Evolutionary conservation across 371 early-diverging fungal genomes (phyloP).

Genomic region (Rhizopus arrhizus): DNA sequence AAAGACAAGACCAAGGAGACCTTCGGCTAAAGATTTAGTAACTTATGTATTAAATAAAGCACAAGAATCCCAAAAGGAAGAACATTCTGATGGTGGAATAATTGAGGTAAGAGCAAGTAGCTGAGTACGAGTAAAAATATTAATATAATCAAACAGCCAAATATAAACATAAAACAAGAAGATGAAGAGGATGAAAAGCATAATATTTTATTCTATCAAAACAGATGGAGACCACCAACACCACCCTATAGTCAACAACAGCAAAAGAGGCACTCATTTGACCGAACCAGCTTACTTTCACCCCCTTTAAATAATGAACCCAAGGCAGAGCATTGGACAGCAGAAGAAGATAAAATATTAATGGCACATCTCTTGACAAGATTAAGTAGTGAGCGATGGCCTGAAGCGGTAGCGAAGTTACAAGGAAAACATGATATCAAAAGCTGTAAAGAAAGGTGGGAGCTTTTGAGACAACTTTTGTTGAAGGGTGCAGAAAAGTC

Average conservation of each 20-base stretch:
- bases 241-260: slow-evolving; percentile 24
- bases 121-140: background rate
- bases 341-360: slow-evolving; percentile 29
- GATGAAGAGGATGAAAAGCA: background rate
- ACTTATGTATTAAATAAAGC: slow-evolving; percentile 24
- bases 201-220: background rate
- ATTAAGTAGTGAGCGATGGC: slow-evolving; percentile 27
- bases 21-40: slow-evolving; percentile 30
- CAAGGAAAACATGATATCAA: slow-evolving; percentile 23
- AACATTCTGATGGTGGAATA: background rate
- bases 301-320: slow-evolving; percentile 21
- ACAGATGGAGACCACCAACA: slow-evolving; percentile 35
- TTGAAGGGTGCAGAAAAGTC: slow-evolving; percentile 28
- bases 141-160: background rate
- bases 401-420: slow-evolving; percentile 26
- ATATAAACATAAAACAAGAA: slow-evolving; percentile 1
- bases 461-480: slow-evolving; percentile 21
- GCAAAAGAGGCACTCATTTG: background rate
- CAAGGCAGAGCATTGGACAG: slow-evolving; percentile 32
- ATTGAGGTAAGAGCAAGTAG: background rate
- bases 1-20: slow-evolving; percentile 18
- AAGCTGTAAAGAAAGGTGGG: slow-evolving; percentile 28
- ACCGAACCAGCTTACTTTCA: slow-evolving; percentile 17
- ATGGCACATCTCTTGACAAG: slow-evolving; percentile 33
- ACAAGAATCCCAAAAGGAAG: background rate